Base-by-base conservation (phyloP, 2,329 filamentous ascomycete species). In the Exophiala mesophila region DNA sequence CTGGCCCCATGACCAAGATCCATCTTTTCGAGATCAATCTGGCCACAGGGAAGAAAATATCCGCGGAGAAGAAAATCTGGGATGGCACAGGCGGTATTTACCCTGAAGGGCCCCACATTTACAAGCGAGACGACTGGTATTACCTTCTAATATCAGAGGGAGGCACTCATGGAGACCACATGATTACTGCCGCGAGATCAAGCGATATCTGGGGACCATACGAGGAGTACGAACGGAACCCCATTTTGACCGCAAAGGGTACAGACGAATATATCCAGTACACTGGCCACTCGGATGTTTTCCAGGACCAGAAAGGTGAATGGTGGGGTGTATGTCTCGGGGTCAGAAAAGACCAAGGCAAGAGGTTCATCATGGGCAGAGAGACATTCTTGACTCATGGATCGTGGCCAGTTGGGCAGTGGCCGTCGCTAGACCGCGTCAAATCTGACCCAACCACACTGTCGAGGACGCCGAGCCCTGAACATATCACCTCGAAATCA, bases 41-140 rank as follows among this genome's bases (percentile, higher is more conserved):
- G 1, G 42, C 49, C 5, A 63, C 61, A 0, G 63, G 63, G 2
- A 47, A 52, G 13, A 63, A 61, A 2, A 59, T 57, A 0, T 60
- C 59, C 1, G 47, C 51, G n/a, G 57, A 63, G 2, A 57, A 41
- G 12, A 36, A 63, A 1, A 60, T 73, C 21, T 71, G 72, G 59
- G 69, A 69, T 18, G 73, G 72, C 2, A 70, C 64, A 1, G 67
- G 67, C 1, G 66, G 57, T 37, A 39, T 64, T 48, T 53, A 68
- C 56, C 60, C 76, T 0, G 76, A 78, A 49, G 77, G 75, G 0
- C 74, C 76, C 0, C 74, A 78, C 36, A 67, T 79, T 18, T 74
- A 73, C 54, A 66, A 63, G 30, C 70, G 69, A 21, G 72, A 73
- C 16, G 65, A 60, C 0, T 77, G 65, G 47, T 77, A 75, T 50